These are phyloP conservation scores for Fusarium continuum DNA, from an alignment of 2,329 filamentous ascomycete genomes.

Conservation along the genomic window DNA sequence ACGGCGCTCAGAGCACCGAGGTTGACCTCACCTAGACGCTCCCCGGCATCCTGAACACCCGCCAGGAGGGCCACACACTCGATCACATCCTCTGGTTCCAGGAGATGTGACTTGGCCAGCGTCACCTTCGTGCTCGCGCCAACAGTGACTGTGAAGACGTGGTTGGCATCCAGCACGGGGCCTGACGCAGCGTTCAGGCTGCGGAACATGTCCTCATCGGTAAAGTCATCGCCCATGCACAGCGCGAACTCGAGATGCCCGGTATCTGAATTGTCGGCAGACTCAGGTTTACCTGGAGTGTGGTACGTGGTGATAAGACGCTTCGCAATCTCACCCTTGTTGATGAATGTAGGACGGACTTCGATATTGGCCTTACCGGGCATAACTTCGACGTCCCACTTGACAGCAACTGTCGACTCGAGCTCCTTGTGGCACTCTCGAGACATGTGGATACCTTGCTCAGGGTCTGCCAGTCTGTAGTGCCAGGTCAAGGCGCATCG, in stretches of 20 bases:
- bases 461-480: slow-evolving; percentile 89
- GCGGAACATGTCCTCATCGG: slow-evolving; percentile 97
- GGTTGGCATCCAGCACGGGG: slow-evolving; percentile 63
- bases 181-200: slow-evolving; percentile 71
- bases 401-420: slow-evolving; percentile 76
- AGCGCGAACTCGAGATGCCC: slow-evolving; percentile 83
- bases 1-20: slow-evolving; percentile 63
- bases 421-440: slow-evolving; percentile 84
- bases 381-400: slow-evolving; percentile 96
- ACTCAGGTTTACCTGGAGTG: slow-evolving; percentile 56
- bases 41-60: slow-evolving; percentile 54
- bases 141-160: slow-evolving; percentile 90
- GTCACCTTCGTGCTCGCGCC: slow-evolving; percentile 93
- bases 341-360: slow-evolving; percentile 95
- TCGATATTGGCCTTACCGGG: slow-evolving; percentile 95
- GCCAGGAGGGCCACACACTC: slow-evolving; percentile 68
- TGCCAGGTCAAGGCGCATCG: slow-evolving; percentile 97
- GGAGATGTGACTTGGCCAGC: slow-evolving; percentile 86
- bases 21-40: slow-evolving; percentile 62
- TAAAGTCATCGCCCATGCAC: slow-evolving; percentile 94
- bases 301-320: slow-evolving; percentile 80
- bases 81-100: slow-evolving; percentile 90
- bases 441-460: slow-evolving; percentile 82
- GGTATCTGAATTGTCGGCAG: slow-evolving; percentile 52
- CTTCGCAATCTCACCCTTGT: slow-evolving; percentile 96